Evolutionary conservation across 176 grass and related monocot species (phyloP), one percentile per base, ranked within the genome.

Genomic region (Aegilops umbellulata): DNA sequence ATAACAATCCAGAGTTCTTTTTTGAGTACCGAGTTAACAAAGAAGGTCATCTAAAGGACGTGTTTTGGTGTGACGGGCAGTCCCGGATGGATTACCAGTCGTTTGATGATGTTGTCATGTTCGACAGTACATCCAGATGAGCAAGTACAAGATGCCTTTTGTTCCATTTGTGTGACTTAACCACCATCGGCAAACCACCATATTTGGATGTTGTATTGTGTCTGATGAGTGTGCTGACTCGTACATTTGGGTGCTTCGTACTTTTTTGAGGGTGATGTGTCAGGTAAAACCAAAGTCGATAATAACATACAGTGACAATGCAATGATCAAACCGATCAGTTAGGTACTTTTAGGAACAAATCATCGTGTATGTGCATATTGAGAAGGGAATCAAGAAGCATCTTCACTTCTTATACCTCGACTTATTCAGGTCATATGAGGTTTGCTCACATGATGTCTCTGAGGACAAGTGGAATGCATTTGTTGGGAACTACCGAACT

Each of bases 141-240:
- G 66, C 3, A 80, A 15, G 39, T 80, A 66, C 26, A 80, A 66
- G 11, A 66, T 80, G 61, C 61, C 78, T 44, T 68, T 81, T 81
- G 39, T 81, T 34, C 27, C 64, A 11, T 81, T 69, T 24, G 79
- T 69, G 15, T 20, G 64, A 68, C 42, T 81, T 0, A 81, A 68
- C 26, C 79, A 81, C 29, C 79, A 68, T 47, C 42, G 42, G 4
- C 65, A 67, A 7, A 81, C 78, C 27, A 30, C 24, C 2, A 13
- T 47, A 22, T 66, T 66, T 29, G 61, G 11, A 62, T 83, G 32
- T 83, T 31, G 66, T 58, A 70, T 58, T 53, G 46, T 69, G 0
- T 49, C 20, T 3, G 29, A 69, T 10, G 29, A 82, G 42, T 42
- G 41, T 42, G 10, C 3, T 46, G 42, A 14, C 42, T 46, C 42